Percentiles rank a stretch among this genome's conserved stretches.
Evolutionary conservation across 2,329 filamentous ascomycete species (phyloP).

Genomic region (Pochonia chlamydosporia): DNA sequence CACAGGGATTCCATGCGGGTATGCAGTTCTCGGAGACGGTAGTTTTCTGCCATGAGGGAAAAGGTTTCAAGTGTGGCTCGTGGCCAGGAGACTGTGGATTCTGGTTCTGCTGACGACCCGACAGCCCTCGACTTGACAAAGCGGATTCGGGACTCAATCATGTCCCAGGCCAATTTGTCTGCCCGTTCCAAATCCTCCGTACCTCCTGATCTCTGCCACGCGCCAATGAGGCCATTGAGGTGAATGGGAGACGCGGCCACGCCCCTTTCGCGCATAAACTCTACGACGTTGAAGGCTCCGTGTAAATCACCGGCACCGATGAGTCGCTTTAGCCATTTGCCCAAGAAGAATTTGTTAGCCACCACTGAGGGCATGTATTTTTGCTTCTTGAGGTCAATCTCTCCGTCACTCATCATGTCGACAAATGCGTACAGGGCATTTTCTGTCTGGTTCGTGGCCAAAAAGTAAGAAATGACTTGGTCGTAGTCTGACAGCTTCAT

Average conservation of each 20-base stretch:
- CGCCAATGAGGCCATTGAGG: constrained; percentile 75
- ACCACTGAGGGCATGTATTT: constrained; percentile 41
- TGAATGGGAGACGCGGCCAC: constrained; percentile 67
- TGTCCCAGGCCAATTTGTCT: constrained; percentile 66
- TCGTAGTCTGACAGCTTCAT: constrained; percentile 75
- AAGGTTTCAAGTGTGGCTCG: constrained; percentile 73
- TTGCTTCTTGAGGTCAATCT: constrained; percentile 40
- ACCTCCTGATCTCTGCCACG: constrained; percentile 63
- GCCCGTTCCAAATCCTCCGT: constrained; percentile 52
- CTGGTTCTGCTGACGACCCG: constrained; percentile 2
- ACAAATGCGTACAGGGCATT: constrained; percentile 72
- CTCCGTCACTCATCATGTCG: constrained; percentile 75
- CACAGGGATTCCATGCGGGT: constrained; percentile 54
- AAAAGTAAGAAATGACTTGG: constrained; percentile 62
- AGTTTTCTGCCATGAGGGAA: constrained; percentile 66
- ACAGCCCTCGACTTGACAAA: constrained; percentile 48
- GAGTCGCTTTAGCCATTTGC: constrained; percentile 82
- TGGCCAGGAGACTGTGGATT: constrained; percentile 29
- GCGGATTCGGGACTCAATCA: constrained; percentile 64
- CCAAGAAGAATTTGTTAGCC: constrained; percentile 75
- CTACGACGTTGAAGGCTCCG: constrained; percentile 65
- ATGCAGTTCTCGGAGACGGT: constrained; percentile 56
- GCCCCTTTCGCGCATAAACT: constrained; percentile 66
- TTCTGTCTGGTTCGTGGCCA: constrained; percentile 58
- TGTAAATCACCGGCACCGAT: constrained; percentile 67